Evolutionary conservation across 306 rosid genomes (phyloP), one percentile per base, ranked within the genome.

Genomic region (Cajanus cajan): DNA sequence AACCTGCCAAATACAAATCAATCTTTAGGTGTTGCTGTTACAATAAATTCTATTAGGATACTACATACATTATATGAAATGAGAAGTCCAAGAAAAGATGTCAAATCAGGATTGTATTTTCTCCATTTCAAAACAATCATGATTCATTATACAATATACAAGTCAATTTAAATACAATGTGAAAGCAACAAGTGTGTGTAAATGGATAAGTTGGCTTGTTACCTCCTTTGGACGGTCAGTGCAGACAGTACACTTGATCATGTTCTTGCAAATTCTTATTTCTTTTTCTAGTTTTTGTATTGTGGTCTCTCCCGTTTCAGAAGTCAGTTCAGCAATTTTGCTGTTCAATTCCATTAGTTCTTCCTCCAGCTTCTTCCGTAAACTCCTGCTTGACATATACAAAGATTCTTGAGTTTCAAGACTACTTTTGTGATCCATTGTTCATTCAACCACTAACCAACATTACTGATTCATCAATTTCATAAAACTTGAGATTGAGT

Each of bases 141-240:
- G 18, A 37, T 55, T 28, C 28, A 4, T 16, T 15, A 28, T 28
- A 28, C 1, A 28, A 28, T 28, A 1, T 15, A 68, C 52, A 34
- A 50, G 41, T 33, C 43, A 52, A 55, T 47, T 21, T n/a, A 40
- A 39, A 63, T 43, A 34, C 8, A 62, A 76, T 1, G 47, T 36
- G 33, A 33, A 59, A 57, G 68, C 28, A 39, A 11, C 14, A 19
- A 25, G 65, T 24, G 65, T 4, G 11, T 1, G 15, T 21, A 67
- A 33, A 43, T 15, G 40, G 50, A 66, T 44, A 59, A 69, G 58
- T 31, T 59, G 66, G 68, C 37, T 37, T 8, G 78, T 77, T 74
- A 95, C 99, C 99, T 95, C 99, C 86, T 95, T 95, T 7, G 98
- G 99, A 64, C 97, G 95, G 82, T 95, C 98, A 40, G 91, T 87